Conservation (phyloP, 148 eudicot genomes). For the Polygonum maritimum region DNA sequence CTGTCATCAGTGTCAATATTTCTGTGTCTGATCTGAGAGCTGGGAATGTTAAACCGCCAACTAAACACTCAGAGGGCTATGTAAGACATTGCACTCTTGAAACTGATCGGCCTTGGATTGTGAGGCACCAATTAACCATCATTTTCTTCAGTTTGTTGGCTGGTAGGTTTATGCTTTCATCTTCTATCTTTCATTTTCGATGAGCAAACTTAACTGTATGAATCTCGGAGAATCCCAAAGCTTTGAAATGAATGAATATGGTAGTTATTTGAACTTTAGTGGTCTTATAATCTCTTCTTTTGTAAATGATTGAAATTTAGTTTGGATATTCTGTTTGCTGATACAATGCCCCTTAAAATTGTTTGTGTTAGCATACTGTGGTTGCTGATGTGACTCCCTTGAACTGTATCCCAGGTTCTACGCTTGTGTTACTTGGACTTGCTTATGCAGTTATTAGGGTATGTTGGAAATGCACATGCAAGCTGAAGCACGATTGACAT, state of each 20-base stretch:
- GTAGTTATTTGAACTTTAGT: neutral
- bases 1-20: slow-evolving; percentile 33
- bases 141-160: slow-evolving; percentile 25
- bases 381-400: neutral
- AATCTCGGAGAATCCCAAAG: neutral
- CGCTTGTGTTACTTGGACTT: neutral
- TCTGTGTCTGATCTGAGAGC: slow-evolving; percentile 38
- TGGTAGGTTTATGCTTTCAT: slow-evolving; percentile 26
- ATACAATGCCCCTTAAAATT: neutral
- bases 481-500: slow-evolving; percentile 4
- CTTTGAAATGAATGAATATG: neutral
- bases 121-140: slow-evolving; percentile 45
- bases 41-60: slow-evolving; percentile 10
- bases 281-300: neutral
- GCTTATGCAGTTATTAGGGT: neutral
- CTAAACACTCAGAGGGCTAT: slow-evolving; percentile 13
- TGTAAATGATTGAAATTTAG: neutral
- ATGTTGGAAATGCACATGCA: slow-evolving; percentile 6
- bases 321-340: neutral
- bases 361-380: neutral
- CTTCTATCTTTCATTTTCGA: neutral
- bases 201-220: neutral
- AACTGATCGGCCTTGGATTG: slow-evolving; percentile 47
- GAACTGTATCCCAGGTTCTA: neutral
- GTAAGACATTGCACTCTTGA: slow-evolving; percentile 48